Conservation (phyloP, 192 early-diverging fungal genomes). For the Coemansia sp. region DNA sequence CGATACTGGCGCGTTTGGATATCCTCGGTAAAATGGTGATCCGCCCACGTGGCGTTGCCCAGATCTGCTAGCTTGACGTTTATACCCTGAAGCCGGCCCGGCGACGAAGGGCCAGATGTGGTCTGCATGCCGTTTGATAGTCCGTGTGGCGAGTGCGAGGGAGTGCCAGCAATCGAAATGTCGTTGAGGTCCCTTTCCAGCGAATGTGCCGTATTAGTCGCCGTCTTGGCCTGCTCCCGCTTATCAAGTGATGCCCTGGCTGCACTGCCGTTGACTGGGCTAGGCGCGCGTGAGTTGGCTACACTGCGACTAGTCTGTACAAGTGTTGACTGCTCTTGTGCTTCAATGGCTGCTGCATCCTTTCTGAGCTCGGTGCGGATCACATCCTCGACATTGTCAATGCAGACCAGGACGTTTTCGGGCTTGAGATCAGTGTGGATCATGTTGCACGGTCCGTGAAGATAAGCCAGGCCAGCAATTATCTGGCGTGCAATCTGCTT, state of each 20-base stretch:
- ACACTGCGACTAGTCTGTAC: conserved; percentile 53
- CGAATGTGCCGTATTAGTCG: conserved; percentile 24
- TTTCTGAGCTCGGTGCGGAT: conserved; percentile 55
- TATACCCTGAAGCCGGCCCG: conserved; percentile 36
- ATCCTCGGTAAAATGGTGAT: conserved; percentile 93
- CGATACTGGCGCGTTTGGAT: conserved; percentile 98
- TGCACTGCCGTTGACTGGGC: conserved; percentile 16
- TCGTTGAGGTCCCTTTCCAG: conserved; percentile 68
- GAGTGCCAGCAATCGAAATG: conserved; percentile 60
- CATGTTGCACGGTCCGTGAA: conserved; percentile 91
- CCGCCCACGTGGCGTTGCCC: conserved; percentile 94
- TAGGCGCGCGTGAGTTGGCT: conserved; percentile 51
- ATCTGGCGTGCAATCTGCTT: conserved; percentile 91
- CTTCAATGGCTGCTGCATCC: conserved; percentile 12
- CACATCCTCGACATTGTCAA: conserved; percentile 82
- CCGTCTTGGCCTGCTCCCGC: neutral
- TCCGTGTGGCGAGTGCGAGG: conserved; percentile 8
- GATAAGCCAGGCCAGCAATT: conserved; percentile 87
- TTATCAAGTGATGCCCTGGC: neutral
- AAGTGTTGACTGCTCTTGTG: conserved; percentile 9
- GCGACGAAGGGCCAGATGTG: conserved; percentile 9
- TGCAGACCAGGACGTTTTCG: conserved; percentile 93
- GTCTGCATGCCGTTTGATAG: conserved; percentile 13
- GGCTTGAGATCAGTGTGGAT: conserved; percentile 99
- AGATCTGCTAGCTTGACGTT: conserved; percentile 95